Evolutionary conservation across 1,139 yeast species (phyloP).

Genomic region (Hemisphaericaspora xylanilytica): DNA sequence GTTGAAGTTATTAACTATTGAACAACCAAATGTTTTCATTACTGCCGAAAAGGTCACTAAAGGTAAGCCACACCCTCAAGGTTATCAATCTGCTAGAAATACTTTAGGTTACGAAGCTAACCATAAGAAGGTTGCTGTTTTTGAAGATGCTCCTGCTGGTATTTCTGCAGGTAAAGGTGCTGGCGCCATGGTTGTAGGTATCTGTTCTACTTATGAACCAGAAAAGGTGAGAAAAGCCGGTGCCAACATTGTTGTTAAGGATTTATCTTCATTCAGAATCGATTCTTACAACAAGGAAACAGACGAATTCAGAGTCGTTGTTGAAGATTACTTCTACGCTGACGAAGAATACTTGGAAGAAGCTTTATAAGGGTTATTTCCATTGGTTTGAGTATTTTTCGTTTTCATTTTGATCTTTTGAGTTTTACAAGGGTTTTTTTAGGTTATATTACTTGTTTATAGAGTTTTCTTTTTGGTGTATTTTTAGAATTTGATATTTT

Average conservation of each 20-base stretch:
- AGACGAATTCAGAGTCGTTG: constrained; percentile 47
- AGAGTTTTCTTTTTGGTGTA: background rate
- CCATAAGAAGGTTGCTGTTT: constrained; percentile 59
- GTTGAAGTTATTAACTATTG: constrained; percentile 64
- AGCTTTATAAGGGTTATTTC: constrained; percentile 6
- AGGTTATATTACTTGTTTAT: background rate
- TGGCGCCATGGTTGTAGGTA: constrained; percentile 80
- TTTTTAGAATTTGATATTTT: background rate
- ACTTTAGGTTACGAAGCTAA: constrained; percentile 51
- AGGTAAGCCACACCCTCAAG: constrained; percentile 86
- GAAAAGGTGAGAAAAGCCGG: constrained; percentile 70
- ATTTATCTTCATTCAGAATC: constrained; percentile 51
- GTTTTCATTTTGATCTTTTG: background rate
- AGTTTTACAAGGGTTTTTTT: background rate
- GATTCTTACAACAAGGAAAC: constrained; percentile 45
- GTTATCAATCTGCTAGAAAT: constrained; percentile 66
- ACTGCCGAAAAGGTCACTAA: constrained; percentile 74
- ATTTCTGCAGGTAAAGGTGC: constrained; percentile 81
- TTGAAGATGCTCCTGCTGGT: constrained; percentile 90
- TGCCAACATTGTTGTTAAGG: constrained; percentile 77
- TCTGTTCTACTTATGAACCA: constrained; percentile 75
- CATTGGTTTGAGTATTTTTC: background rate
- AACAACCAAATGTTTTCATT: constrained; percentile 68
- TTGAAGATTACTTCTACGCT: constrained; percentile 45
- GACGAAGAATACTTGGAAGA: constrained; percentile 41